phyloP scores from a whole-genome alignment of 306 rosid species.

The Malus asiatica region DNA sequence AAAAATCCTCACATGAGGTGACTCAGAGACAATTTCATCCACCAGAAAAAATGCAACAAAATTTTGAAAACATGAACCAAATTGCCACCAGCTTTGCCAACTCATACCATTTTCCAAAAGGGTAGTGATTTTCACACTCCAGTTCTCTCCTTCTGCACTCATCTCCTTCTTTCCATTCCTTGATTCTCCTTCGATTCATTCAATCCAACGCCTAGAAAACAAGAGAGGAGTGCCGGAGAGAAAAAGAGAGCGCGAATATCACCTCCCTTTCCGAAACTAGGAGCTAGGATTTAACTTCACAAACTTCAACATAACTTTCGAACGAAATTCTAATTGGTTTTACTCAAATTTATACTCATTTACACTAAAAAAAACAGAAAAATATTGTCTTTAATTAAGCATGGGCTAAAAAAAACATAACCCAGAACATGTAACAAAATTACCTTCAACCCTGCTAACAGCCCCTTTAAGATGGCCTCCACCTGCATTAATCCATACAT shows the following conservation, averaged over 20 bases:
- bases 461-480: conserved; percentile 30
- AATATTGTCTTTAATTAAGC: neutral
- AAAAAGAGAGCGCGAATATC: no score
- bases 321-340: neutral
- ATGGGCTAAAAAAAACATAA: no score
- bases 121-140: no score
- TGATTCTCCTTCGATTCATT: no score
- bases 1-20: neutral
- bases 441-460: conserved; percentile 61
- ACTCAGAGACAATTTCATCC: neutral
- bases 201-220: no score
- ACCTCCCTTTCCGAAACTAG: no score
- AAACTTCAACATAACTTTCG: neutral
- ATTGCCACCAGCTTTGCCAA: neutral
- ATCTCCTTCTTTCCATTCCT: no score
- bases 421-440: neutral
- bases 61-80: neutral
- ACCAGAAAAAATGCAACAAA: neutral
- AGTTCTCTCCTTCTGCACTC: no score
- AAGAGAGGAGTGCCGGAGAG: no score
- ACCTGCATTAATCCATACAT: conserved; percentile 32
- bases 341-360: no score
- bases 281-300: neutral
- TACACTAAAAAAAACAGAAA: neutral
- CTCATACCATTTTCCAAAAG: neutral